phyloP scores from a whole-genome alignment of 192 early-diverging fungal genomes.

The Coemansia sp. region DNA sequence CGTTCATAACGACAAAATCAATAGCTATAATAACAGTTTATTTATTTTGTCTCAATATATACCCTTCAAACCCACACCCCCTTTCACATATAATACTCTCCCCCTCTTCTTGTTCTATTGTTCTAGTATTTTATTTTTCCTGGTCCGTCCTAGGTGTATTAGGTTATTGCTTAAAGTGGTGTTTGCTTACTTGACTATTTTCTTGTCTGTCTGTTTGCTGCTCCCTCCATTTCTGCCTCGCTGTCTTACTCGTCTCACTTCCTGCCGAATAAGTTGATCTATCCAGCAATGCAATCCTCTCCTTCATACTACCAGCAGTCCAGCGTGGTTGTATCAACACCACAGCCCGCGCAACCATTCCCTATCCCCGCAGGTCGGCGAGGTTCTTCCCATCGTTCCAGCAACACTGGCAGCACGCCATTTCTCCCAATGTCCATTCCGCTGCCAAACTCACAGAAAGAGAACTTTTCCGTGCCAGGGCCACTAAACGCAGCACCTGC shows the following conservation, averaged over 20 bases:
- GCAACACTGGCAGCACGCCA: not conserved
- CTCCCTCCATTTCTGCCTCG: not conserved
- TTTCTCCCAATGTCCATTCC: conserved; percentile 24
- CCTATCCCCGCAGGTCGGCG: not conserved
- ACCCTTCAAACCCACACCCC: too few relatives aligned
- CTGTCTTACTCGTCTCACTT: not conserved
- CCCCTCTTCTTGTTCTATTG: not conserved
- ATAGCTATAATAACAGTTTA: not conserved
- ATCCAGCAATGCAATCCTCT: not conserved
- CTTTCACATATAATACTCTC: not conserved
- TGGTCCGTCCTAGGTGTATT: not conserved
- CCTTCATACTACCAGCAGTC: conserved; percentile 9
- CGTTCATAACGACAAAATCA: conserved; percentile 4
- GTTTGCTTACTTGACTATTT: too few relatives aligned
- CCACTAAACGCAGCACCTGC: not conserved
- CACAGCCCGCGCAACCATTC: not conserved
- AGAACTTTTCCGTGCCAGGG: not conserved
- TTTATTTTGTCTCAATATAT: not conserved
- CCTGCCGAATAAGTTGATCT: not conserved
- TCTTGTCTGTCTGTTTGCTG: not conserved
- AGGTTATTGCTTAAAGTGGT: not conserved
- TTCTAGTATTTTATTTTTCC: not conserved
- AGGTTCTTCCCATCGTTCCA: not conserved
- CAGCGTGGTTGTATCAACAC: not conserved
- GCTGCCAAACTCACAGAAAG: conserved; percentile 13